These are phyloP conservation scores for Tardiomyces depauwii DNA, from an alignment of 1,139 yeast genomes.

Conservation along the genomic window DNA sequence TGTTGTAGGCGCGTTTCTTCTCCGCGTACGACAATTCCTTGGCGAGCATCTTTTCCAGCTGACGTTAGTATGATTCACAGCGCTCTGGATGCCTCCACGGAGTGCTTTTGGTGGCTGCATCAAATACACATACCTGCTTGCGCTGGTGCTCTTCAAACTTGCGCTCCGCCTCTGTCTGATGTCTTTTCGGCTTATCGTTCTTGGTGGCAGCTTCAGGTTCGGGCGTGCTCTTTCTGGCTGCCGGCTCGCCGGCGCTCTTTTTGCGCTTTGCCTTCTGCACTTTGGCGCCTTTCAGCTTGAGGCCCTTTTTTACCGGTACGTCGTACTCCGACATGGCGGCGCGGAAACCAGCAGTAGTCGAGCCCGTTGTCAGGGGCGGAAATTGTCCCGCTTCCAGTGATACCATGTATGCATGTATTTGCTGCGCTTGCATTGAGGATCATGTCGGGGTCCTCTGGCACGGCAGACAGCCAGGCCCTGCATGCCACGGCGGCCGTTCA, in stretches of 20 bases:
- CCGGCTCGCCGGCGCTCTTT: background rate
- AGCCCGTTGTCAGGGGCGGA: too few species aligned
- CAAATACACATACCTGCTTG: slow-evolving; percentile 12
- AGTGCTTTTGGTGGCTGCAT: too few species aligned
- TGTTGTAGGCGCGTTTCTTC: slow-evolving; percentile 16
- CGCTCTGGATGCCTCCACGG: too few species aligned
- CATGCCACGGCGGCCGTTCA: too few species aligned
- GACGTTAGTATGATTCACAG: too few species aligned
- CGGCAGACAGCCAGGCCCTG: too few species aligned
- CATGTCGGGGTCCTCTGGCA: too few species aligned
- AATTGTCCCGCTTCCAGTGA: too few species aligned
- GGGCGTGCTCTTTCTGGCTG: background rate
- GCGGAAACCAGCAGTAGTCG: too few species aligned
- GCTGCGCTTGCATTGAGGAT: too few species aligned
- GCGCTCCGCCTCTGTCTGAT: slow-evolving; percentile 15
- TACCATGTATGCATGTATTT: too few species aligned
- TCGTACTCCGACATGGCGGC: slow-evolving; percentile 3
- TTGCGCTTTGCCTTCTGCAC: background rate
- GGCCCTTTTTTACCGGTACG: slow-evolving; percentile 4
- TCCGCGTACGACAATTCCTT: slow-evolving; percentile 15
- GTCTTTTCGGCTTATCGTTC: background rate
- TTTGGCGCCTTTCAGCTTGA: slow-evolving; percentile 9
- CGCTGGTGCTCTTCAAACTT: slow-evolving; percentile 16
- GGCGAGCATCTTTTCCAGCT: slow-evolving; percentile 11
- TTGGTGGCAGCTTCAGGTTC: background rate